phyloP scores from a whole-genome alignment of 2,329 filamentous ascomycete species.

The Colletotrichum incanum region DNA sequence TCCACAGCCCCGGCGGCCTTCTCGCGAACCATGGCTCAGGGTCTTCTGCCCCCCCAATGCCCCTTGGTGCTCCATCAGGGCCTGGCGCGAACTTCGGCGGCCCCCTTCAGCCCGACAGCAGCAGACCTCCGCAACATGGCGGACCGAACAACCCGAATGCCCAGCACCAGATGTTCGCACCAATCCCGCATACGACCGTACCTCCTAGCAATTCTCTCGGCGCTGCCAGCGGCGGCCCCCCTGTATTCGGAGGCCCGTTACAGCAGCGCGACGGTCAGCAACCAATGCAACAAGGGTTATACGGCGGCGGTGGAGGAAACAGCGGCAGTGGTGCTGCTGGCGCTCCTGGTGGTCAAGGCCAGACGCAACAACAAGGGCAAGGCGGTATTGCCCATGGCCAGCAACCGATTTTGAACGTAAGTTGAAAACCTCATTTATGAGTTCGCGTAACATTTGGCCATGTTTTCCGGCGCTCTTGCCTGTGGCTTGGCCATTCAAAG shows the following conservation, averaged over 20 bases:
- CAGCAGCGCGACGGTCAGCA: conserved; percentile 71
- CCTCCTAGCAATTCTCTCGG: conserved; percentile 69
- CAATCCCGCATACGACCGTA: conserved; percentile 66
- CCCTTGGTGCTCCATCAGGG: conserved; percentile 67
- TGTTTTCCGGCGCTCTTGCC: conserved; percentile 17
- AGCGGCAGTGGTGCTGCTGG: conserved; percentile 55
- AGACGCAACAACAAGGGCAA: conserved; percentile 71
- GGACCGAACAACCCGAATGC: conserved; percentile 62
- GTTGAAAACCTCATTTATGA: conserved; percentile 48
- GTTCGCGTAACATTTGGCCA: conserved; percentile 12
- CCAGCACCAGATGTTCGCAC: conserved; percentile 72
- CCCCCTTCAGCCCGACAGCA: conserved; percentile 68
- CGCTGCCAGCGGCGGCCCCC: conserved; percentile 72
- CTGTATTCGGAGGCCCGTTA: conserved; percentile 79
- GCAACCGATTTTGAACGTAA: conserved; percentile 85
- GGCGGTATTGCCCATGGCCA: conserved; percentile 41
- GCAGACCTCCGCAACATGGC: conserved; percentile 66
- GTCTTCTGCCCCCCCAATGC: conserved; percentile 68
- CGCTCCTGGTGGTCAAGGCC: conserved; percentile 72
- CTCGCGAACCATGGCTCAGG: conserved; percentile 81
- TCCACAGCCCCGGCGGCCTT: conserved; percentile 93
- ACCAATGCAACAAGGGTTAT: conserved; percentile 72
- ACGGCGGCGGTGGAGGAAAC: conserved; percentile 34
- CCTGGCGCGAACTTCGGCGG: conserved; percentile 68
- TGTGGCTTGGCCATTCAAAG: conserved; percentile 41